A percentile compares a stretch with the other conserved stretches of the same genome.
phyloP scores from a whole-genome alignment of 345 rosid genomes.

The Hibiscus mutabilis region DNA sequence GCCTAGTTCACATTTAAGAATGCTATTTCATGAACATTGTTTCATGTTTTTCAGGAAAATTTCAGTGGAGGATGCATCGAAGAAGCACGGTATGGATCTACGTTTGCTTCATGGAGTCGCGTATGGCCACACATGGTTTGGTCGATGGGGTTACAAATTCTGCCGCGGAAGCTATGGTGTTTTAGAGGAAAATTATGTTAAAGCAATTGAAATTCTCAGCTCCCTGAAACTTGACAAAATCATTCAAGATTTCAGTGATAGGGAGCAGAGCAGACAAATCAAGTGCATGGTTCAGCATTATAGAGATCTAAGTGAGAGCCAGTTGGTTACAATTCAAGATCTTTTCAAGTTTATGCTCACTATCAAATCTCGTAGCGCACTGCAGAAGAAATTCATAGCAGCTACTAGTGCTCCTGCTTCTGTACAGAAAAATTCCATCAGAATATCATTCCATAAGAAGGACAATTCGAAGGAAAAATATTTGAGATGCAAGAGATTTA shows the following conservation, averaged over 20 bases:
- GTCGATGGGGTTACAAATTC: conserved; percentile 82
- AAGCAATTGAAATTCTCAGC: conserved; percentile 61
- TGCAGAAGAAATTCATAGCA: conserved; percentile 22
- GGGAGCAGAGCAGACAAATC: conserved; percentile 25
- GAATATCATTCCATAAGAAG: conserved; percentile 27
- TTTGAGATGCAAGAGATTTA: conserved; percentile 33
- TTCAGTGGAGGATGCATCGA: conserved; percentile 62
- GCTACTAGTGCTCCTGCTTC: conserved; percentile 8
- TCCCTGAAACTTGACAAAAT: conserved; percentile 46
- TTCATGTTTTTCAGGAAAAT: conserved; percentile 40
- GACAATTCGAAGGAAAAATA: conserved; percentile 27
- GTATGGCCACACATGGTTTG: conserved; percentile 86
- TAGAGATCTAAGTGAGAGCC: conserved; percentile 54
- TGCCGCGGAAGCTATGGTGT: conserved; percentile 75
- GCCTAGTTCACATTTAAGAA: background rate
- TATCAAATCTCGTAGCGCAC: conserved; percentile 39
- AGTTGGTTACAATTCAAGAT: conserved; percentile 54
- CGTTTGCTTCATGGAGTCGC: conserved; percentile 74
- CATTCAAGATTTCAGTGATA: conserved; percentile 34
- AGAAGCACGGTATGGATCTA: conserved; percentile 68
- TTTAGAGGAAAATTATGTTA: conserved; percentile 42
- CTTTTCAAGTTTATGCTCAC: conserved; percentile 66
- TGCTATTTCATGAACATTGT: background rate
- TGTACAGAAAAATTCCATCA: conserved; percentile 15
- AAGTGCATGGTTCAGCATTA: conserved; percentile 44